These are phyloP conservation scores for Papiliotrema laurentii DNA, from an alignment of 1,284 basidiomycete genomes.

Conservation along the genomic window DNA sequence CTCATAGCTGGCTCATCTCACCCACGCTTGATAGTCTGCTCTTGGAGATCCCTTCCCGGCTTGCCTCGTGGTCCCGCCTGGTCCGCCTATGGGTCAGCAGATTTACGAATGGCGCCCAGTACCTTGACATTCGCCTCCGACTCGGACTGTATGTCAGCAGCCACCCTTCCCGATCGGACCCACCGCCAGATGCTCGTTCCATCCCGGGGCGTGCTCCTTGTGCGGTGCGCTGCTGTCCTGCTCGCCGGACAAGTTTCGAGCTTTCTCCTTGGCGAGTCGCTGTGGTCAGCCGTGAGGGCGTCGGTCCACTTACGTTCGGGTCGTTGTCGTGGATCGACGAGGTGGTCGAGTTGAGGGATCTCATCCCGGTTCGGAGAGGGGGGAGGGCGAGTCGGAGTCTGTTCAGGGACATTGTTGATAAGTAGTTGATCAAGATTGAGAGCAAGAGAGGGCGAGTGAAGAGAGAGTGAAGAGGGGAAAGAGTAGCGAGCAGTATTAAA, in stretches of 20 bases:
- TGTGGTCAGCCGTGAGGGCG: constrained; percentile 4
- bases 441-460: too few species aligned
- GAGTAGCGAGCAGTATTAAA: too few species aligned
- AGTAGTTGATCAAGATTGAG: too few species aligned
- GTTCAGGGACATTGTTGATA: too few species aligned
- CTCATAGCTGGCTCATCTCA: background rate
- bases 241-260: constrained; percentile 29
- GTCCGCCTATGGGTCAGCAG: constrained; percentile 25
- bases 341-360: background rate
- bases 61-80: constrained; percentile 23
- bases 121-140: constrained; percentile 42
- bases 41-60: constrained; percentile 36
- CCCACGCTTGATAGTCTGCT: constrained; percentile 34
- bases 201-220: constrained; percentile 40
- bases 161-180: constrained; percentile 8
- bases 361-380: background rate
- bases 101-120: background rate
- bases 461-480: too few species aligned
- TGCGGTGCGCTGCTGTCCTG: constrained; percentile 30
- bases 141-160: constrained; percentile 26
- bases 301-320: constrained; percentile 1
- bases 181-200: constrained; percentile 45
- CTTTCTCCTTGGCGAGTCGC: constrained; percentile 35
- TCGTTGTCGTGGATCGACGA: constrained; percentile 1
- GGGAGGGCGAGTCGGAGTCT: too few species aligned